These are phyloP conservation scores for Pinguiococcus pyrenoidosus DNA, from an alignment of 108 stramenopile genomes.

Conservation along the genomic window DNA sequence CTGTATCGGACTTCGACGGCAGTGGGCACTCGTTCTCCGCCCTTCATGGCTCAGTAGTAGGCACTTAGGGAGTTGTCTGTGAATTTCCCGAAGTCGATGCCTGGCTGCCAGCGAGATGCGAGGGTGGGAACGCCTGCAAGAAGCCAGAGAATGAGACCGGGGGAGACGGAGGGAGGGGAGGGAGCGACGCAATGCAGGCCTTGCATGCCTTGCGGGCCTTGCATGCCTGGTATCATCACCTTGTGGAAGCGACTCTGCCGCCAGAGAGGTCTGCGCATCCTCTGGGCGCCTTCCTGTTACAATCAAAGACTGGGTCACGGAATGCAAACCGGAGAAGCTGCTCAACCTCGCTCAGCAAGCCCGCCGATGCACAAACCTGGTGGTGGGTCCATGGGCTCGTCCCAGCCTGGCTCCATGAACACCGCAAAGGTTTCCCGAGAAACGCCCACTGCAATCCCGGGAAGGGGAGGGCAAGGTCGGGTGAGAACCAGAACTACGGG, in stretches of 20 bases:
- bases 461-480: too few relatives aligned
- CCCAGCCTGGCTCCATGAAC: slow-evolving; percentile 48
- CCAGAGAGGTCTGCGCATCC: too few relatives aligned
- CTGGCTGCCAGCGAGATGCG: slow-evolving; percentile 1
- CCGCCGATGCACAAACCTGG: neutral
- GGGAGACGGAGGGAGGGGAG: too few relatives aligned
- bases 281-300: neutral
- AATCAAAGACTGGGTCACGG: slow-evolving; percentile 1
- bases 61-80: neutral
- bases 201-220: too few relatives aligned
- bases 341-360: neutral
- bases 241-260: too few relatives aligned
- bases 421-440: slow-evolving; percentile 41
- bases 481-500: neutral
- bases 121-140: slow-evolving; percentile 16
- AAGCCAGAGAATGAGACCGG: too few relatives aligned
- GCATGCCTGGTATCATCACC: too few relatives aligned
- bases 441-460: slow-evolving; percentile 1
- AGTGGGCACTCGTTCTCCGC: neutral
- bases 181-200: too few relatives aligned
- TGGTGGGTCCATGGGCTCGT: slow-evolving; percentile 28
- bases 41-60: slow-evolving; percentile 3
- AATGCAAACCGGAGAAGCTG: neutral
- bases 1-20: too few relatives aligned
- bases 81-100: neutral